Evolutionary conservation across 352 stramenopile species (phyloP).

Genomic region (Thalassiosira ordinaria): DNA sequence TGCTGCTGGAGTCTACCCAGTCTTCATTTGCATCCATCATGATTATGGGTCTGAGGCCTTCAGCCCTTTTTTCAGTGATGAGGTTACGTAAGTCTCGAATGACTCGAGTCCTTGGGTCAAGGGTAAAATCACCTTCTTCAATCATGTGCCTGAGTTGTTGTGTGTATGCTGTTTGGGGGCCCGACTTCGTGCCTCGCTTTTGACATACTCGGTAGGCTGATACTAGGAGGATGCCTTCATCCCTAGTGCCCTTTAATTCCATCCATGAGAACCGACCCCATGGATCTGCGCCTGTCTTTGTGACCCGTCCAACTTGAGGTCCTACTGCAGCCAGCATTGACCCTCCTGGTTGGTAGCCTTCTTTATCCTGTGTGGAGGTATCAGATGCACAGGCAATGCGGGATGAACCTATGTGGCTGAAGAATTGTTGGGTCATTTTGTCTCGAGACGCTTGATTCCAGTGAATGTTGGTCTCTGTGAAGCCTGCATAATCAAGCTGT

Average conservation of each 20-base stretch:
- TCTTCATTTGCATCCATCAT: conserved; percentile 14
- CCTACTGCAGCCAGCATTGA: neutral
- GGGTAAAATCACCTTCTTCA: neutral
- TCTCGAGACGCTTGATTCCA: conserved; percentile 9
- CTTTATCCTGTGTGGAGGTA: neutral
- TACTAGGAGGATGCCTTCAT: neutral
- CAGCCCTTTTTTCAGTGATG: neutral
- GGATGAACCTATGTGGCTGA: neutral
- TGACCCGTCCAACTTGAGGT: neutral
- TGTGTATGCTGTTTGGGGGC: neutral
- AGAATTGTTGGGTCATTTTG: neutral
- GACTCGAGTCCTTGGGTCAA: neutral
- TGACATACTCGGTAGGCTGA: conserved; percentile 1
- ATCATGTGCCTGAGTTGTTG: neutral
- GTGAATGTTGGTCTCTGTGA: conserved; percentile 29
- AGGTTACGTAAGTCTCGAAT: neutral
- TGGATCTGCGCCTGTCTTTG: neutral
- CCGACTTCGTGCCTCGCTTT: neutral
- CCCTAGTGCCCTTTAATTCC: neutral
- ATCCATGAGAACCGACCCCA: conserved; percentile 22
- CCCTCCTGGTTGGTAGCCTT: conserved; percentile 12
- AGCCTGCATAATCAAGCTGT: conserved; percentile 13
- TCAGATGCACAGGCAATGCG: neutral
- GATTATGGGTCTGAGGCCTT: conserved; percentile 1
- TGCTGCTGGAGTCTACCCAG: neutral